Conservation (phyloP, 2,329 filamentous ascomycete genomes). For the Neurospora crassa region DNA sequence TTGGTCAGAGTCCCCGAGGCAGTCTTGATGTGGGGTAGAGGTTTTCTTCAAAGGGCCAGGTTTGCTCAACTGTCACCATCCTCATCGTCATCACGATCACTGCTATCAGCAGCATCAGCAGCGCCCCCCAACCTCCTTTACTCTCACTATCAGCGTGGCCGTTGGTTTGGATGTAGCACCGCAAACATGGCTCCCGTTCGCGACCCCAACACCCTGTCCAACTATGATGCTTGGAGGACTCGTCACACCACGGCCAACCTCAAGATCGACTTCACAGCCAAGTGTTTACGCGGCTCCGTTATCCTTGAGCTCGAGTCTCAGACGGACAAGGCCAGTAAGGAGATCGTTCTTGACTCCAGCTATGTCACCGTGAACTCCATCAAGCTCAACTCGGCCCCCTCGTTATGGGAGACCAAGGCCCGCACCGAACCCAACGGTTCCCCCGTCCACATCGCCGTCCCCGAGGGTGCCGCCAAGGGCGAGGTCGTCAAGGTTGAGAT, state of each 20-base stretch:
- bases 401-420: conserved; percentile 61
- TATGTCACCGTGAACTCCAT: conserved; percentile 66
- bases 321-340: conserved; percentile 60
- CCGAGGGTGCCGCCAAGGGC: conserved; percentile 43
- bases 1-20: neutral
- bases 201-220: conserved; percentile 85
- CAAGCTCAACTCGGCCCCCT: conserved; percentile 54
- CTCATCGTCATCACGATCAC: conserved; percentile 2
- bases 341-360: conserved; percentile 84
- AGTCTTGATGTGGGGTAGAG: conserved; percentile 17
- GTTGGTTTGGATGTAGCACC: conserved; percentile 13
- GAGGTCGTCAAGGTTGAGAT: conserved; percentile 50
- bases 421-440: conserved; percentile 65
- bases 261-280: conserved; percentile 72
- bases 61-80: conserved; percentile 10
- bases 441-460: conserved; percentile 56
- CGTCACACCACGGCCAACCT: conserved; percentile 75
- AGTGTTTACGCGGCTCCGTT: conserved; percentile 68
- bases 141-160: conserved; percentile 1
- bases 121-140: neutral
- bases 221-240: conserved; percentile 82
- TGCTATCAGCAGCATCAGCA: conserved; percentile 2
- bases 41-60: conserved; percentile 12
- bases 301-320: conserved; percentile 67
- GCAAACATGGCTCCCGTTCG: conserved; percentile 32